Percentiles rank a stretch among this genome's conserved stretches.
Evolutionary conservation across 352 stramenopile genomes (phyloP).

Genomic region (Pythium grandisporangium): DNA sequence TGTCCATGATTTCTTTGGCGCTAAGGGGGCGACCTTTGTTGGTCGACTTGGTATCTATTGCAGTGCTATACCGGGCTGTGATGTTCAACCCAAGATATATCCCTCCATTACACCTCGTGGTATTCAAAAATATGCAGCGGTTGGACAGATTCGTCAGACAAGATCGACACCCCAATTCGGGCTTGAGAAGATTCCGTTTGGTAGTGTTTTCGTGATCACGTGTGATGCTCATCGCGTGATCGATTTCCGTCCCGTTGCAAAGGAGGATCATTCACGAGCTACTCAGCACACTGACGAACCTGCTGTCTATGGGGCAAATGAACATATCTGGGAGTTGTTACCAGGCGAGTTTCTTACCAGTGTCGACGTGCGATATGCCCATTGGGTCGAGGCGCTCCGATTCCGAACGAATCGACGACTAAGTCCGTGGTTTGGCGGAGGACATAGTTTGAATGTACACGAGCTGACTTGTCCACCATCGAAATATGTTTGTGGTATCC

Average conservation of each 20-base stretch:
- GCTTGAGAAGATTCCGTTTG: conserved; percentile 5
- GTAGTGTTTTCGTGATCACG: conserved; percentile 6
- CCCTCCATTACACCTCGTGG: conserved; percentile 8
- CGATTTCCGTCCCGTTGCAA: conserved; percentile 24
- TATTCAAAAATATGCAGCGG: conserved; percentile 15
- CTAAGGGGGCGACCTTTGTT: conserved; percentile 32
- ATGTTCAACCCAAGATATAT: too few relatives aligned
- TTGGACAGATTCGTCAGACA: too few relatives aligned
- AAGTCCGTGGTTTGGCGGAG: conserved; percentile 39
- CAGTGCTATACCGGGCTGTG: conserved; percentile 4
- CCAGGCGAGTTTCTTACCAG: conserved; percentile 24
- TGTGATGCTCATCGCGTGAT: conserved; percentile 10
- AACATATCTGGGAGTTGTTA: conserved; percentile 40
- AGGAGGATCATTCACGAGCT: conserved; percentile 19
- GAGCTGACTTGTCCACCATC: conserved; percentile 18
- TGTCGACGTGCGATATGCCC: conserved; percentile 30
- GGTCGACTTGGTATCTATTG: conserved; percentile 36
- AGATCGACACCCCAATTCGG: background rate
- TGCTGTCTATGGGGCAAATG: conserved; percentile 14
- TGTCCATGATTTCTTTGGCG: conserved; percentile 46
- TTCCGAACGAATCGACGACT: conserved; percentile 31
- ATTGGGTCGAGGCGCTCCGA: conserved; percentile 43
- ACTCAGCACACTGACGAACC: conserved; percentile 6
- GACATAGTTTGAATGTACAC: conserved; percentile 12
- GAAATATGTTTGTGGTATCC: conserved; percentile 25